These are phyloP conservation scores for Sorghum bicolor DNA, from an alignment of 176 grass and related monocot genomes.

Conservation along the genomic window Sorghum_bicolor_NCBIv3 NC_012871.2:71504501-71505000, in stretches of 20 bases:
- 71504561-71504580: background rate
- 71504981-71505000: background rate
- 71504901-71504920: too few species aligned
- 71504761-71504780: slow-evolving; percentile 10
- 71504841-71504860: background rate
- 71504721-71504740: slow-evolving; percentile 15
- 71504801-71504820: background rate
- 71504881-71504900: background rate
- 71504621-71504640: slow-evolving; percentile 8
- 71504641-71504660: background rate
- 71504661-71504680: background rate
- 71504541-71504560: background rate
- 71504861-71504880: background rate
- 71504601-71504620: slow-evolving; percentile 8
- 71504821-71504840: background rate
- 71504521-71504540: slow-evolving; percentile 26
- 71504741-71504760: slow-evolving; percentile 32
- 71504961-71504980: background rate
- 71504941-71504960: too few species aligned
- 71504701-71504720: background rate
- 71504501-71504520: slow-evolving; percentile 12
- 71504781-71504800: background rate
- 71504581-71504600: slow-evolving; percentile 1
- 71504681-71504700: background rate
- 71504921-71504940: too few species aligned